phyloP scores from a whole-genome alignment of 495 filamentous ascomycete species.

The Podospora appendiculata region DNA sequence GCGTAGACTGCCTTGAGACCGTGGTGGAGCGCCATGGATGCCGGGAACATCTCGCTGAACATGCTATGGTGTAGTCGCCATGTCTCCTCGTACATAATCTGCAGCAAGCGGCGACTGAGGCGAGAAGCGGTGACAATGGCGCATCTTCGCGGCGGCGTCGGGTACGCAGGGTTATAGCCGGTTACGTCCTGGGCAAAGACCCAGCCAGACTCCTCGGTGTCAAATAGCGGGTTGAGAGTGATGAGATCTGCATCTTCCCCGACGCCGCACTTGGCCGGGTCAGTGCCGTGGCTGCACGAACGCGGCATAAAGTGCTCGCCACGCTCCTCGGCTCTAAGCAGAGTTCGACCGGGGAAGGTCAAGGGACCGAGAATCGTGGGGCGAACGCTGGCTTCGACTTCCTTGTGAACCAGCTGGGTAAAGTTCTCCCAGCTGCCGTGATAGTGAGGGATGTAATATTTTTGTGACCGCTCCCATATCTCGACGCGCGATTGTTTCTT shows the following conservation, averaged over 20 bases:
- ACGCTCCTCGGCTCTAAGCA: constrained; percentile 53
- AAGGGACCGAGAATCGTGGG: constrained; percentile 74
- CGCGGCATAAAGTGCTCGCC: constrained; percentile 51
- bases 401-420: constrained; percentile 38
- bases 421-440: constrained; percentile 91
- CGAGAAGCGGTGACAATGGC: constrained; percentile 80
- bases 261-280: constrained; percentile 59
- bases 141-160: constrained; percentile 69
- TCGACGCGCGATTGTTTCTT: constrained; percentile 70
- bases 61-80: constrained; percentile 69
- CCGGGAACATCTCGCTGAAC: constrained; percentile 94
- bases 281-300: constrained; percentile 32
- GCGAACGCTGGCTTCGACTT: constrained; percentile 48
- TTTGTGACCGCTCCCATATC: constrained; percentile 82
- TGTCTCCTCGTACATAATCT: constrained; percentile 85
- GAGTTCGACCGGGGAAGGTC: constrained; percentile 46
- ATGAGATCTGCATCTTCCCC: constrained; percentile 91
- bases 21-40: constrained; percentile 77
- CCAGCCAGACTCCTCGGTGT: constrained; percentile 83
- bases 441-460: constrained; percentile 82
- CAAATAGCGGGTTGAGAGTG: constrained; percentile 89
- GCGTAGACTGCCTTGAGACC: constrained; percentile 92
- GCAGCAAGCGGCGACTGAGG: constrained; percentile 70
- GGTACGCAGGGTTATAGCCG: constrained; percentile 61
- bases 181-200: constrained; percentile 76